These are phyloP conservation scores for Multifurca ochricompacta DNA, from an alignment of 768 basidiomycete genomes.

Conservation along the genomic window DNA sequence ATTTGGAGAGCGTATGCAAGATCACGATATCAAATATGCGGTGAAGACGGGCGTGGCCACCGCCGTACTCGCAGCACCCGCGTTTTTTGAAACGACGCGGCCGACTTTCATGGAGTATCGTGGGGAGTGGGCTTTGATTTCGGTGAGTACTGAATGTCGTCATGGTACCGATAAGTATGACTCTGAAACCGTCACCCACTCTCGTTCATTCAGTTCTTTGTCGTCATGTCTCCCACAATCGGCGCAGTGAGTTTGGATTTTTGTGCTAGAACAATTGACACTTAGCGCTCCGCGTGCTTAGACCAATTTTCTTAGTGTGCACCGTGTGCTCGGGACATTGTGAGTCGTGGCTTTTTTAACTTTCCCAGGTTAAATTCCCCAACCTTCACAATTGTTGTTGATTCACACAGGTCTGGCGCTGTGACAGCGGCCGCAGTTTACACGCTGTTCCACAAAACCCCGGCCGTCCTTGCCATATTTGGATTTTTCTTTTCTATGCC, in stretches of 20 bases:
- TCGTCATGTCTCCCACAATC: conserved; percentile 87
- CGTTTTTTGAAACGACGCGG: conserved; percentile 75
- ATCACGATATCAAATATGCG: conserved; percentile 78
- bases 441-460: conserved; percentile 66
- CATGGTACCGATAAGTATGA: not conserved
- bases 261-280: not conserved
- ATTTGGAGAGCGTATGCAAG: conserved; percentile 52
- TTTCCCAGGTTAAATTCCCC: not conserved
- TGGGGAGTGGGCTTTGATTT: conserved; percentile 96
- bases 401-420: conserved; percentile 61
- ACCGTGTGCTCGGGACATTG: conserved; percentile 83
- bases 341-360: conserved; percentile 32
- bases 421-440: conserved; percentile 65
- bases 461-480: conserved; percentile 65
- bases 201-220: conserved; percentile 52
- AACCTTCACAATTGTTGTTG: no score
- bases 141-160: conserved; percentile 44
- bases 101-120: conserved; percentile 72
- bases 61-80: conserved; percentile 77
- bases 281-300: conserved; percentile 26
- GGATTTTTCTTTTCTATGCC: conserved; percentile 89
- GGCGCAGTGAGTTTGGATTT: conserved; percentile 55
- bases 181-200: not conserved
- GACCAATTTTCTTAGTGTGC: conserved; percentile 81
- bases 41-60: conserved; percentile 82